A percentile compares a stretch with the other conserved stretches of the same genome.
phyloP scores from a whole-genome alignment of 1,284 basidiomycete species.

The Hypsizygus ulmarius region DNA sequence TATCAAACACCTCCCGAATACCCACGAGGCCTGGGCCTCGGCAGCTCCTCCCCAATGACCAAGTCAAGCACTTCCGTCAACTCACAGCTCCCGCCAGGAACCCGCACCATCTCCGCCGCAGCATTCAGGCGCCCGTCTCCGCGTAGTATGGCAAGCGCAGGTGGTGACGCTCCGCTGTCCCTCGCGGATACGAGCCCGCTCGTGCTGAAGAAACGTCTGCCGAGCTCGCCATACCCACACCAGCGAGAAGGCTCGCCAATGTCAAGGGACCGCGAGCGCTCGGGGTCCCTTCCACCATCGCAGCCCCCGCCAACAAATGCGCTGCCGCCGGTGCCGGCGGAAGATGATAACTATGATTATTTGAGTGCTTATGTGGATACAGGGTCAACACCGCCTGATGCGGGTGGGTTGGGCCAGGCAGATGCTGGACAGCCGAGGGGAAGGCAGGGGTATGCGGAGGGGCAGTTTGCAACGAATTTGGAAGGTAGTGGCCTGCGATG shows the following conservation, averaged over 20 bases:
- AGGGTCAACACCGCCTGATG: conserved; percentile 14
- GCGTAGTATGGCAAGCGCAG: conserved; percentile 33
- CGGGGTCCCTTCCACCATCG: conserved; percentile 12
- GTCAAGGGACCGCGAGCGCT: conserved; percentile 16
- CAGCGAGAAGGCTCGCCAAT: conserved; percentile 20
- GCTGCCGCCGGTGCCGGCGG: conserved; percentile 26
- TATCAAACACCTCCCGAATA: conserved; percentile 33
- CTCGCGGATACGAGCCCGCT: conserved; percentile 39
- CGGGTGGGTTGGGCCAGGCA: background rate
- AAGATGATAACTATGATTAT: conserved; percentile 57
- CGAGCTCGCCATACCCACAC: conserved; percentile 36
- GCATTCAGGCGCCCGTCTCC: conserved; percentile 61
- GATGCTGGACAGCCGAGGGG: background rate
- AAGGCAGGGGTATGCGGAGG: conserved; percentile 16
- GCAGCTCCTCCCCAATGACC: conserved; percentile 18
- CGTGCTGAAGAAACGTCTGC: conserved; percentile 49
- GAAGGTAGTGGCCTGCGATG: conserved; percentile 8
- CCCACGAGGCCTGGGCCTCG: conserved; percentile 23
- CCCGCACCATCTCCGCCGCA: conserved; percentile 69
- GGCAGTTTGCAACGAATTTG: conserved; percentile 19
- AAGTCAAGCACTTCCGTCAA: conserved; percentile 35
- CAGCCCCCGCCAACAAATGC: conserved; percentile 20
- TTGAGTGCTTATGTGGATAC: conserved; percentile 49
- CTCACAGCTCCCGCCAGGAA: conserved; percentile 27
- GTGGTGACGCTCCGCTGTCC: conserved; percentile 19